Base-by-base conservation (phyloP, 2,329 filamentous ascomycete genomes). In the Talaromyces piceae region DNA sequence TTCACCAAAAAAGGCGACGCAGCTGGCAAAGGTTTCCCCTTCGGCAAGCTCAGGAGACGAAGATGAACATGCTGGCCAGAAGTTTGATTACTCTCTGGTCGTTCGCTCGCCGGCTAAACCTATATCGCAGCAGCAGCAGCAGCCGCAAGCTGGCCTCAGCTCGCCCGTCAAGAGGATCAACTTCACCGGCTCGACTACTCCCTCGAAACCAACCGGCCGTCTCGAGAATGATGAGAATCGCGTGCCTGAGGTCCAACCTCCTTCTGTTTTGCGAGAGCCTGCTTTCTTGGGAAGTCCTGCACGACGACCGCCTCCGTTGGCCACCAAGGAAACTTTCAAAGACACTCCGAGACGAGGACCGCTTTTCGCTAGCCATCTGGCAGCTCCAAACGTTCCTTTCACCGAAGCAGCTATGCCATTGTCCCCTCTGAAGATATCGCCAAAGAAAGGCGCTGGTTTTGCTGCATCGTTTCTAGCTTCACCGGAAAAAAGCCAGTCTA, bases 1-100 rank as follows among this genome's bases (percentile, higher is more conserved):
- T 25, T 76, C 73, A 11, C 74, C 74, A 1, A 76, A 76, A 63
- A 77, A 76, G 56, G 65, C 69, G 26, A 74, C 67, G 6, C 73
- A 76, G 54, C 61, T 76, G 31, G 66, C 71, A 16, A 75, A 72
- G 54, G 63, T 65, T 2, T 50, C 51, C 3, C 63, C 66, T 2
- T 67, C 69, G 41, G 63, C 60, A 3, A 66, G 63, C 53, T 68
- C 70, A 22, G 66, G 62, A 3, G 67, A 73, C 30, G 73, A 76
- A 7, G 72, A 74, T 55, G 72, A 75, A 53, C 60, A 73, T 28
- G 64, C 61, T 22, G 61, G 60, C 1, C 61, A 58, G 5, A 74
- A 72, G 48, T 55, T 52, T 16, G 47, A 54, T 1, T 48, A 63
- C 26, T 69, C 63, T 45, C 55, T 65, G 13, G 48, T 67, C 16